Evolutionary conservation across 2,329 filamentous ascomycete genomes (phyloP), one percentile per base, ranked within the genome.

Genomic region (Dactylonectria macrodidyma): DNA sequence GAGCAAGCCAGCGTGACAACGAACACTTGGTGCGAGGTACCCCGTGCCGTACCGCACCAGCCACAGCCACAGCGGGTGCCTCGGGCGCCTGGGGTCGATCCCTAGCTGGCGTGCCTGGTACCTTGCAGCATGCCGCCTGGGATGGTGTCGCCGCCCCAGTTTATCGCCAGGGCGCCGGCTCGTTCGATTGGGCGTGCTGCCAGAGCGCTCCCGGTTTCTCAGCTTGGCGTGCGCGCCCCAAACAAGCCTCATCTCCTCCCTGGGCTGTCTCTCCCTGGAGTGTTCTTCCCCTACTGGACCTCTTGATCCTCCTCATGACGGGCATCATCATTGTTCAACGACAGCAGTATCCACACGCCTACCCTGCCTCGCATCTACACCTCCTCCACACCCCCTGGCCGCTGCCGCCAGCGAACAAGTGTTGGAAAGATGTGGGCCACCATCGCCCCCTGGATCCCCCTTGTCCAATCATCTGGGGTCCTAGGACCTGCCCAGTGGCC

Each of bases 231-330:
- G 64, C n/a, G 52, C 62, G 67, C 66, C 70, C 65, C 74, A 73
- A 76, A 76, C 74, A 69, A 76, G 69, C 73, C 70, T 76, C 74
- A 76, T 71, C 72, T 74, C 73, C 51, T 47, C 55, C 47, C 52
- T 61, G 36, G 48, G 65, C 16, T 34, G 10, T 5, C 26, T 34
- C 30, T 34, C 30, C 30, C 30, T 34, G 26, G 19, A 26, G 26
- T 44, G 41, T 14, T 14, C 41, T 44, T 44, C 64, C 60, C 62
- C 41, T 50, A 46, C 58, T 65, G 48, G 48, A 46, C 33, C 47
- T 57, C 24, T 51, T 33, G 30, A 56, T 56, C 50, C 34, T 24
- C 47, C 38, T 36, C 48, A 7, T 51, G 46, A 16, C 44, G 46
- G 10, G 26, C 41, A 48, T 38, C 47, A 52, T 59, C 47, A 50